phyloP scores from a whole-genome alignment of 2,329 filamentous ascomycete species.

The Hirsutella rhossiliensis region DNA sequence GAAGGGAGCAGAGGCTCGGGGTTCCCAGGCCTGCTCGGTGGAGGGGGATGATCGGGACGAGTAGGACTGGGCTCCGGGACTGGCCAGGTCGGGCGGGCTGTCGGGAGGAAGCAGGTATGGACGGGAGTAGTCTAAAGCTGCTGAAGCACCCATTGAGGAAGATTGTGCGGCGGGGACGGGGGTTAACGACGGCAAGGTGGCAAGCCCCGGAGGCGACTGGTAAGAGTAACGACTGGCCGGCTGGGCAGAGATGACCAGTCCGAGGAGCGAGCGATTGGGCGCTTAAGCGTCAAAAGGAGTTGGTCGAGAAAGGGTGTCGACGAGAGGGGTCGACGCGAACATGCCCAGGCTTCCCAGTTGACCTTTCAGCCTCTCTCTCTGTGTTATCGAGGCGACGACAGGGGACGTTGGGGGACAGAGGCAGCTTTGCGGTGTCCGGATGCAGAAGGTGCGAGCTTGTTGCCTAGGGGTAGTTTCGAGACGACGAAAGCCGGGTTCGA shows the following conservation, averaged over 20 bases:
- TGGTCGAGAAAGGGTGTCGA: neutral
- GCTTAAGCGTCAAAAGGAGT: neutral
- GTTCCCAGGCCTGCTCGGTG: conserved; percentile 33
- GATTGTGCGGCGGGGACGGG: conserved; percentile 3
- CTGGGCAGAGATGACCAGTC: neutral
- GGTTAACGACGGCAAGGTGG: neutral
- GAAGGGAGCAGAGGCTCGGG: conserved; percentile 29
- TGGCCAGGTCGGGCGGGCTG: conserved; percentile 42
- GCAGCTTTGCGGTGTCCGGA: neutral
- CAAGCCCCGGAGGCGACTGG: conserved; percentile 4
- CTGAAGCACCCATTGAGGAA: conserved; percentile 44
- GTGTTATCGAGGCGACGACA: neutral
- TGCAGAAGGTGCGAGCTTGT: neutral
- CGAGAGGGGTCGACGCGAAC: neutral
- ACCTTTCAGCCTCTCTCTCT: neutral
- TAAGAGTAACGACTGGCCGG: neutral
- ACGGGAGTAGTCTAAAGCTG: conserved; percentile 36
- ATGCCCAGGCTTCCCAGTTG: neutral
- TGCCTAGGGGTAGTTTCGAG: neutral
- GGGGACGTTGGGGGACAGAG: neutral
- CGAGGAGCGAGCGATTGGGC: neutral
- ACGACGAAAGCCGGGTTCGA: neutral
- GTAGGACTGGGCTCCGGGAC: conserved; percentile 35
- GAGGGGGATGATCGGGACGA: conserved; percentile 29
- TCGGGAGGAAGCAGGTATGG: conserved; percentile 37